Base-by-base conservation (phyloP, 2,329 filamentous ascomycete species). In the Myotisia sp. region DNA sequence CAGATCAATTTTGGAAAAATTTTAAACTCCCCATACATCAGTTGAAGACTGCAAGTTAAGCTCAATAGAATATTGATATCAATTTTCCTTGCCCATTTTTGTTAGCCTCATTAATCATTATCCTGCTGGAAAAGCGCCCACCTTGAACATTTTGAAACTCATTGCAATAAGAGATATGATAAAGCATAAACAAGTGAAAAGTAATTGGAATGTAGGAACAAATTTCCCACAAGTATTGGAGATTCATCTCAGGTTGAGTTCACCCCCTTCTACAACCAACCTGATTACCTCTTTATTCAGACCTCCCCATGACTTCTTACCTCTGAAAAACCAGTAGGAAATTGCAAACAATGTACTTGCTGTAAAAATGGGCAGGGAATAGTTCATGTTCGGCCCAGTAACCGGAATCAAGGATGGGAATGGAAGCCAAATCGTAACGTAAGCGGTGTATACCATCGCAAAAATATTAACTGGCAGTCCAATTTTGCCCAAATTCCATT, bases 381-480 rank as follows among this genome's bases (percentile, higher is more conserved):
- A 59, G 32, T 60, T 60, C 55, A 60, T 59, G 32, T 57, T 58
- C 23, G 43, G 38, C 2, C 46, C 49, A 0, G 46, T 52, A 13
- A 59, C 53, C 2, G 56, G 55, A 1, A 57, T 30, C 2, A 44
- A 38, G 0, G 50, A 47, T 0, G 55, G 55, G 33, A 58, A 60
- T 4, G 50, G 51, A 10, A 56, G 34, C 44, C 50, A 53, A 16
- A 56, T 43, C 19, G 49, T 48, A 5, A 55, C 41, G 29, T 49
- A 52, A 10, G 43, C 29, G 4, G 50, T 53, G 37, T 52, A 61
- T 4, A 48, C 21, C 26, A 60, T 39, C 2, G 58, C 50, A 33
- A 53, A 52, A 6, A 55, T 37, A 40, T 61, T 60, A 13, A 60
- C 41, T 0, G 44, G 42, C 10, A 52, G 33, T 5, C 47, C 52